Evolutionary conservation across 2,329 filamentous ascomycete genomes (phyloP).

Genomic region (Pseudogymnoascus sp.): DNA sequence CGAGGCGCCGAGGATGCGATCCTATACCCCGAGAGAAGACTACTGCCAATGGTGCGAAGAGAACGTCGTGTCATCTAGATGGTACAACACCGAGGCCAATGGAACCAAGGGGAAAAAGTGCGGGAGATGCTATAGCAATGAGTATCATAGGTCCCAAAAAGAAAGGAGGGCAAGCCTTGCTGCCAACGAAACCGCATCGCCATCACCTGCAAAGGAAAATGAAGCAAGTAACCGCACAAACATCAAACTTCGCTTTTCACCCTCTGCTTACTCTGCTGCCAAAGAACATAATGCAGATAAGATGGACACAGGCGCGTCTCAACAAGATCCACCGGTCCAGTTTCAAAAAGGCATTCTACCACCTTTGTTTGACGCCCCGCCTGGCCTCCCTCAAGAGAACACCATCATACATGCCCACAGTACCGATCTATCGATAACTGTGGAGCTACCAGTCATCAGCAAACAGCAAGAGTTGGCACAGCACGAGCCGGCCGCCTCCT

Average conservation of each 20-base stretch:
- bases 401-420: background rate
- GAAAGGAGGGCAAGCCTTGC: background rate
- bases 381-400: background rate
- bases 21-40: no score
- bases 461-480: background rate
- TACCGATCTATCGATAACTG: background rate
- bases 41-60: no score
- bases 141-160: no score
- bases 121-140: no score
- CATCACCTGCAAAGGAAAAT: background rate
- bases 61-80: no score
- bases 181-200: background rate
- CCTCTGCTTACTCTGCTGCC: background rate
- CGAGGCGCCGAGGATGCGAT: no score
- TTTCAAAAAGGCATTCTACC: background rate
- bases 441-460: background rate
- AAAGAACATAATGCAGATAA: background rate
- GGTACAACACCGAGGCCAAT: no score
- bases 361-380: background rate
- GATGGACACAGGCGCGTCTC: background rate
- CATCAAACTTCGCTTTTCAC: background rate
- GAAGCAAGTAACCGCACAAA: background rate
- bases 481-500: background rate
- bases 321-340: background rate
- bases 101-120: no score